A percentile compares a stretch with the other conserved stretches of the same genome.
Conservation (phyloP, 2,329 filamentous ascomycete genomes). For the Pseudopyricularia cyperi region DNA sequence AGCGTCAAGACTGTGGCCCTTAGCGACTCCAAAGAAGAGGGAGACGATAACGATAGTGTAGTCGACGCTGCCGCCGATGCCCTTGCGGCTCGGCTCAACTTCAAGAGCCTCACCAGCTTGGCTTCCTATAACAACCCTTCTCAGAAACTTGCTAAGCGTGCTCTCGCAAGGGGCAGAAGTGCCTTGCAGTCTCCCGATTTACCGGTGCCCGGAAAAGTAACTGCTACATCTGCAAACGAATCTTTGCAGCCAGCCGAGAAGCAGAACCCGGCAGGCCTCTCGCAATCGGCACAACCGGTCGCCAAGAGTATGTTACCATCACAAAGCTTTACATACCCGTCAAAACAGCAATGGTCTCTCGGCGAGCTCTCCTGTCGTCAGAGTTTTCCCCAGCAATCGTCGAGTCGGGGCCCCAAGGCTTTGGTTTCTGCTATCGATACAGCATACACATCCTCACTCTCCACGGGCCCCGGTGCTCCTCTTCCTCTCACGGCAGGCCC, state of each 20-base stretch:
- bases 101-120: conserved; percentile 37
- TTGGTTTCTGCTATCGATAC: neutral
- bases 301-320: neutral
- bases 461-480: conserved; percentile 27
- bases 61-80: conserved; percentile 15
- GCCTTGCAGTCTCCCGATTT: neutral
- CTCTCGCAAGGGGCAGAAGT: conserved; percentile 16
- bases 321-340: neutral
- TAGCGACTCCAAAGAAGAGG: neutral
- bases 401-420: neutral
- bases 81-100: conserved; percentile 20
- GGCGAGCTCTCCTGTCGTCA: neutral
- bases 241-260: neutral
- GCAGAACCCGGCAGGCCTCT: neutral
- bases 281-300: neutral
- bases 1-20: neutral
- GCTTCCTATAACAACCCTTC: conserved; percentile 43
- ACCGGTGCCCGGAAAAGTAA: neutral
- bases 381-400: neutral
- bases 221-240: neutral
- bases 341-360: neutral
- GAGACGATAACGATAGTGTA: conserved; percentile 12
- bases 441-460: neutral
- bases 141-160: conserved; percentile 36
- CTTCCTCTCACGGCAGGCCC: conserved; percentile 40